Evolutionary conservation across 1,284 basidiomycete species (phyloP), one percentile per base, ranked within the genome.

Genomic region (Clitocybe nebularis): DNA sequence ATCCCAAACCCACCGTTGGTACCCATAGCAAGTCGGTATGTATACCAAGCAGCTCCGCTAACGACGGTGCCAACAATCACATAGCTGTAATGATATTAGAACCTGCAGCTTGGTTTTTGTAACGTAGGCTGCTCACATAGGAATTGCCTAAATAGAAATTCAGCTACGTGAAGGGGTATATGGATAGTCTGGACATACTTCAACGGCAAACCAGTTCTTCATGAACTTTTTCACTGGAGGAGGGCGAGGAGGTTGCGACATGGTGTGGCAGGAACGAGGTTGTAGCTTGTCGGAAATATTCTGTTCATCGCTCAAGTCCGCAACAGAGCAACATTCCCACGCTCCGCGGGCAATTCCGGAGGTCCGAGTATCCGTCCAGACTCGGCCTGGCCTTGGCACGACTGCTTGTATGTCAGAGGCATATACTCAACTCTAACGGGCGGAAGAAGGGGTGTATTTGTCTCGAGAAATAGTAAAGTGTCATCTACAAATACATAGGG

Each of bases 181-280:
- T 33, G 20, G 20, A 37, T 6, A 33, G 35, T 28, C 21, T 25
- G 11, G 10, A 62, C 67, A 20, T 49, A 86, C 87, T 83, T 89
- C 86, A 54, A 89, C 70, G 67, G 86, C 86, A 58, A 75, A 88
- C 86, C 87, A 89, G 67, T 88, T 72, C 68, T 75, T 84, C 75
- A 84, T 72, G 55, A 83, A 74, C 14, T 50, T 45, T 36, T 52
- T 62, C 5, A 17, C 14, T 32, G 29, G 29, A 25, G 66, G 41
- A 19, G 58, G 46, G 46, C 29, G 53, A 39, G 46, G 53, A 45
- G 28, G 48, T 44, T 43, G 45, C 30, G 46, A 20, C 49, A 51
- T 49, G 45, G 28, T 37, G n/a, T n/a, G n/a, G n/a, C n/a, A 26
- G 25, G 39, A 26, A 28, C 41, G 42, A 44, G 26, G 39, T 43